Percentiles rank a stretch among this genome's conserved stretches.
These are phyloP conservation scores for Paramecium octaurelia DNA, from an alignment of 73 alveolate species.

Conservation along the genomic window DNA sequence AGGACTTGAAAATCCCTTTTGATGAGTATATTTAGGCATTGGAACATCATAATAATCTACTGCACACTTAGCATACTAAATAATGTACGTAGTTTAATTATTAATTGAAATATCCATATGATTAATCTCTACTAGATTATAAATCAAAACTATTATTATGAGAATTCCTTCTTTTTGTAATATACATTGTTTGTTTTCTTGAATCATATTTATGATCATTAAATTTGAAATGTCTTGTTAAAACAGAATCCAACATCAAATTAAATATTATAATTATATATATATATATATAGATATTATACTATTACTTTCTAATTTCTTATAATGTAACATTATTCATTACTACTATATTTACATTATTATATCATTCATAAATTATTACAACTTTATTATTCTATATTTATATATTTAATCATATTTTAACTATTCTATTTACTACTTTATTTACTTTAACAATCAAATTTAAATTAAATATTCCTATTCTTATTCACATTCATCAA, in stretches of 20 bases:
- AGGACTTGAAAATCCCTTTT: background rate
- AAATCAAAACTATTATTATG: background rate
- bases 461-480: no score
- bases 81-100: background rate
- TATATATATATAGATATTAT: background rate
- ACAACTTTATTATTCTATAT: no score
- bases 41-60: background rate
- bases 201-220: background rate
- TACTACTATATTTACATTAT: no score
- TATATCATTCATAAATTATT: no score
- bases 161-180: background rate
- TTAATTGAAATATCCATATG: background rate
- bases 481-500: background rate
- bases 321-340: no score
- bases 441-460: background rate
- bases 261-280: background rate
- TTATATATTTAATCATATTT: no score
- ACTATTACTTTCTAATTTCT: no score
- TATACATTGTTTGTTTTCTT: background rate
- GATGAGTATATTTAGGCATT: background rate
- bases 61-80: conserved; percentile 11
- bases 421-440: no score
- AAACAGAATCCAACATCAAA: background rate
- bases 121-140: background rate
- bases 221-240: background rate